Base-by-base conservation (phyloP, 805 yeast species). In the Yueomyces sp. region DNA sequence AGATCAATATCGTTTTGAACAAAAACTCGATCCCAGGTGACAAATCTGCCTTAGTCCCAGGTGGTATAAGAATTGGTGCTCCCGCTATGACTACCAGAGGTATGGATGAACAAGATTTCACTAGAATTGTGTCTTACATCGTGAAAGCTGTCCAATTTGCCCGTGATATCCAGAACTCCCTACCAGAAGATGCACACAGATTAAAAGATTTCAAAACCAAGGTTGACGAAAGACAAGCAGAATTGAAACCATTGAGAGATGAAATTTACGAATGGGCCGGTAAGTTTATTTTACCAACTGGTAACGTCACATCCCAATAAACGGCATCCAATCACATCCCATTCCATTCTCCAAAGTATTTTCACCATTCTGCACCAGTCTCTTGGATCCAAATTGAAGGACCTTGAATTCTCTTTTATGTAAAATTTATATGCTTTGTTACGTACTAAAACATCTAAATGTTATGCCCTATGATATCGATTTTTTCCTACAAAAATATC, bases 21-120 rank as follows among this genome's bases (percentile, higher is more conserved):
- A 92, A 92, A 72, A 92, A 92, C 77, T 81, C 98, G 40, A 86
- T 90, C 52, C 97, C 98, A 50, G 96, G 96, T 62, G 98, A 90
- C 70, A 85, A 83, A 68, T 83, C 94, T 39, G 97, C 97, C 43
- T 74, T 90, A 51, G 90, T 87, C 51, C 97, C 98, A 63, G 90
- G 94, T 56, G 98, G 98, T 64, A 78, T 90, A 52, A 84, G 98
- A 71, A 82, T 90, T 49, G 98, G 98, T 60, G 84, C 98, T 42
- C 98, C 98, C 52, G 96, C 96, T 45, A 90, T 90, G 97, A 78
- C 96, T 51, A 85, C 96, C 47, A 85, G 98, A 72, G 98, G 98
- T 53, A 77, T 87, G 56, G 84, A 87, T 47, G 87, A 84, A 64
- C 80, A 70, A 47, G 96, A 92, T 62, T 92, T 90, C 66, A 74